Conservation (phyloP, 768 basidiomycete species). For the Cystobasidium onofrii region DNA sequence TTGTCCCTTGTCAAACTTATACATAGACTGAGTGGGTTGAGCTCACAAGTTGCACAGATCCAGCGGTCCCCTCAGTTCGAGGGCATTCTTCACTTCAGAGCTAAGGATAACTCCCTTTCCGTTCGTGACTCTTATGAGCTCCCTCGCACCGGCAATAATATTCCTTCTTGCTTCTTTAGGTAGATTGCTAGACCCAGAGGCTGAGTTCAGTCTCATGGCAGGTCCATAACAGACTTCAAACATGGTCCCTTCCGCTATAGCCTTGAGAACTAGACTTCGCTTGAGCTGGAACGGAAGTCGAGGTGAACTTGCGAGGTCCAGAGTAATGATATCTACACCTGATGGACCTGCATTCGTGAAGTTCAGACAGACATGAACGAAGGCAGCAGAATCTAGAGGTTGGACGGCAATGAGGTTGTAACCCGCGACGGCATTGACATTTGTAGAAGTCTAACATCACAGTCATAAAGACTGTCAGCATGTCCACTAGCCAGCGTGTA, state of each 20-base stretch:
- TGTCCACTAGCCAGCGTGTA: not conserved
- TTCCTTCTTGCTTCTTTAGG: conserved; percentile 54
- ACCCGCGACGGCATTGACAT: conserved; percentile 54
- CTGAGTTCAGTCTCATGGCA: conserved; percentile 48
- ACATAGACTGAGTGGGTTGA: too few species aligned
- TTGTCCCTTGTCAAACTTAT: too few species aligned
- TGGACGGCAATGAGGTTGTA: conserved; percentile 72
- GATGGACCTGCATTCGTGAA: conserved; percentile 65
- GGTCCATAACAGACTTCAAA: conserved; percentile 75
- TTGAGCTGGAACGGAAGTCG: conserved; percentile 72
- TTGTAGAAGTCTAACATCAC: conserved; percentile 60
- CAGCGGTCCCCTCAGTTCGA: conserved; percentile 61
- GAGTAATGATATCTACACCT: conserved; percentile 69
- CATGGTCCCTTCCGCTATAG: conserved; percentile 70
- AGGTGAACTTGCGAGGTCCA: conserved; percentile 63
- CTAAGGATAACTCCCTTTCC: conserved; percentile 68
- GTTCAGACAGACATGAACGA: conserved; percentile 70
- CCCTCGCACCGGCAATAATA: conserved; percentile 80
- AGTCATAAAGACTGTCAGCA: not conserved
- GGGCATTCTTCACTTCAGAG: conserved; percentile 57
- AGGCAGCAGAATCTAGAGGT: conserved; percentile 63
- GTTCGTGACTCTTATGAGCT: conserved; percentile 68
- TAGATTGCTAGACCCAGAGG: not conserved
- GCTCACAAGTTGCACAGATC: conserved; percentile 72
- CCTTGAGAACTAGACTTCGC: conserved; percentile 70